phyloP scores from a whole-genome alignment of 345 rosid genomes.

The Corymbia maculata region DNA sequence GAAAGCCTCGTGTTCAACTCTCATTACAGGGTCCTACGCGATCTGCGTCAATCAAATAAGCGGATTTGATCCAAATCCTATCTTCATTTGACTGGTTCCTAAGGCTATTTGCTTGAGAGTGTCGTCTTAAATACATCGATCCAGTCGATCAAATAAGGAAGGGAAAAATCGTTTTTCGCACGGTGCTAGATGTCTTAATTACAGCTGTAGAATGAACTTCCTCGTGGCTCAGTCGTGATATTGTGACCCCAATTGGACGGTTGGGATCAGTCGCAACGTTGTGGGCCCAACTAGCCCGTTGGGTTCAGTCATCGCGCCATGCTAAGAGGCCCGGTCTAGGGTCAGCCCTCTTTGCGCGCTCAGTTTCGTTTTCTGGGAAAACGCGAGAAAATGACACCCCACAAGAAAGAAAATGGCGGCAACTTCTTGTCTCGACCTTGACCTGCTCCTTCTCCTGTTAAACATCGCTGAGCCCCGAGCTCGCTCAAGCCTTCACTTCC shows the following conservation, averaged over 20 bases:
- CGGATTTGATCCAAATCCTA: background rate
- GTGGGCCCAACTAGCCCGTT: background rate
- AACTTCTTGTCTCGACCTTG: background rate
- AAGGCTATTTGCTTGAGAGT: background rate
- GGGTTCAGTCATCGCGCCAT: background rate
- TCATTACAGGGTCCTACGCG: constrained; percentile 27
- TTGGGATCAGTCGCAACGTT: background rate
- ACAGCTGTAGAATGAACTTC: background rate
- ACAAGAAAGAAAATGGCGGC: background rate
- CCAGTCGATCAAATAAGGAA: background rate
- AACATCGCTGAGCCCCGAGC: background rate
- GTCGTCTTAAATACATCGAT: background rate
- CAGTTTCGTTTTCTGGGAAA: background rate
- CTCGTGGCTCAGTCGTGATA: background rate
- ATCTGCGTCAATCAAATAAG: background rate
- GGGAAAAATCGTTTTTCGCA: no score
- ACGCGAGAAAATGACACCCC: background rate
- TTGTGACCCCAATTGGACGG: background rate
- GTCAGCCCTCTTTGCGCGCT: background rate
- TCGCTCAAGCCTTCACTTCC: background rate
- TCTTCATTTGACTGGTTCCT: background rate
- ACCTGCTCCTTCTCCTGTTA: background rate
- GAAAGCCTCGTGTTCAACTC: background rate
- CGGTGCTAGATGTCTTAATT: background rate
- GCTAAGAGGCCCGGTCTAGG: background rate